These are phyloP conservation scores for Podospora pseudoanserina DNA, from an alignment of 495 filamentous ascomycete genomes.

Conservation along the genomic window DNA sequence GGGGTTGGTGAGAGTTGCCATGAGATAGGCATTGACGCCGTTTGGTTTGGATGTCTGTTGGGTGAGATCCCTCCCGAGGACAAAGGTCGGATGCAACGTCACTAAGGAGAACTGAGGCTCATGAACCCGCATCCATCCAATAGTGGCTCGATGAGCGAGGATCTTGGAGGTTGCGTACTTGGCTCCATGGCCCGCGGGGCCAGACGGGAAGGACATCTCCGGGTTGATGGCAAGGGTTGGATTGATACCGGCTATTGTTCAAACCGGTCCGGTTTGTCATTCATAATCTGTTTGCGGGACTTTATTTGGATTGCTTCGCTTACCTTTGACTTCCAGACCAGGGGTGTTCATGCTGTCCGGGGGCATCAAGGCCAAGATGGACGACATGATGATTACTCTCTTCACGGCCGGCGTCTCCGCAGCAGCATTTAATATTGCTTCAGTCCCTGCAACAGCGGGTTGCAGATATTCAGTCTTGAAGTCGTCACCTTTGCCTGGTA, in stretches of 20 bases:
- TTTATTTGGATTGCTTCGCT: background rate
- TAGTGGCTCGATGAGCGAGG: conserved; percentile 24
- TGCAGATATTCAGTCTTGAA: conserved; percentile 21
- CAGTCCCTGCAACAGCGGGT: conserved; percentile 18
- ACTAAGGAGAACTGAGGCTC: conserved; percentile 27
- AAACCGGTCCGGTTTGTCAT: background rate
- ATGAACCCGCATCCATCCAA: conserved; percentile 24
- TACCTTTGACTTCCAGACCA: conserved; percentile 16
- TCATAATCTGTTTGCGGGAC: background rate
- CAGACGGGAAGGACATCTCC: conserved; percentile 16
- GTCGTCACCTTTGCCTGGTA: conserved; percentile 19
- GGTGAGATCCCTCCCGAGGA: conserved; percentile 13
- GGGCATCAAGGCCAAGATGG: conserved; percentile 15
- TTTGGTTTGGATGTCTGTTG: conserved; percentile 6
- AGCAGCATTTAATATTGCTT: conserved; percentile 16
- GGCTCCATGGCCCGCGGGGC: conserved; percentile 12
- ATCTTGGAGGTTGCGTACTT: conserved; percentile 23
- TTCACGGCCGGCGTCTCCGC: conserved; percentile 9
- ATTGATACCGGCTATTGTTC: conserved; percentile 12
- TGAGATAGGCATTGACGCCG: conserved; percentile 13
- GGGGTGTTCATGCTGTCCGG: conserved; percentile 4
- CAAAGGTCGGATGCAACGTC: conserved; percentile 28
- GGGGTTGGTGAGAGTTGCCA: conserved; percentile 32
- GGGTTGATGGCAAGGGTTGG: conserved; percentile 7
- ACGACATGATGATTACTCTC: conserved; percentile 16